Base-by-base conservation (phyloP, 306 rosid genomes). In the Trifolium pratense region DNA sequence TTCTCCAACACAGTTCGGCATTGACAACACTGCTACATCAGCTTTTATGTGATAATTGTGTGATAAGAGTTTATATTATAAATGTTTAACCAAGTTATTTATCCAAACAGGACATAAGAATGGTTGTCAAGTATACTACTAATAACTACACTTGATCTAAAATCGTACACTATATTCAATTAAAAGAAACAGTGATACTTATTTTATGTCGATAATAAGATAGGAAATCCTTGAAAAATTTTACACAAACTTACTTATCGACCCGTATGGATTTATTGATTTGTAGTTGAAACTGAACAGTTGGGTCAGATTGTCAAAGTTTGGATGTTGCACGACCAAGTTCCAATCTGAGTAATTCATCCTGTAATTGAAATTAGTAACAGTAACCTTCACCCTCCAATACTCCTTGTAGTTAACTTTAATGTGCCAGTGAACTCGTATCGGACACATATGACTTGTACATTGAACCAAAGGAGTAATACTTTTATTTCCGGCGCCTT, bases 401-500 rank as follows among this genome's bases (percentile, higher is more conserved):
- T 93, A 93, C 73, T 88, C 87, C 79, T 81, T 76, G 88, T 93
- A 93, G 83, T 89, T 91, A 25, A 84, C 63, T 78, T 93, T 93
- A 53, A 93, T 78, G 12, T 93, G 97, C 98, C 98, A 93, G 81
- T 93, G 98, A 77, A 93, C 79, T 76, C 97, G 87, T 39, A 91
- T 81, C 0, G 98, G 98, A 71, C 98, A 93, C 97, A 88, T 89
- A 77, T 93, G 98, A 26, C 82, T 57, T 6, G 98, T 93, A 36
- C 98, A 91, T 69, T 59, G 92, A 78, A 93, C 92, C 79, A 87
- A 67, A 75, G 98, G 96, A 2, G 80, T 29, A 57, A 66, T 25
- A 49, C 37, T 68, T 40, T 71, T 83, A 66, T 76, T 81, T 49
- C 74, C 81, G 55, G 69, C 59, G 48, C 74, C 37, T 10, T 84